These are phyloP conservation scores for Cladosporium cucumerinum DNA, from an alignment of 2,329 filamentous ascomycete species.

Conservation along the genomic window DNA sequence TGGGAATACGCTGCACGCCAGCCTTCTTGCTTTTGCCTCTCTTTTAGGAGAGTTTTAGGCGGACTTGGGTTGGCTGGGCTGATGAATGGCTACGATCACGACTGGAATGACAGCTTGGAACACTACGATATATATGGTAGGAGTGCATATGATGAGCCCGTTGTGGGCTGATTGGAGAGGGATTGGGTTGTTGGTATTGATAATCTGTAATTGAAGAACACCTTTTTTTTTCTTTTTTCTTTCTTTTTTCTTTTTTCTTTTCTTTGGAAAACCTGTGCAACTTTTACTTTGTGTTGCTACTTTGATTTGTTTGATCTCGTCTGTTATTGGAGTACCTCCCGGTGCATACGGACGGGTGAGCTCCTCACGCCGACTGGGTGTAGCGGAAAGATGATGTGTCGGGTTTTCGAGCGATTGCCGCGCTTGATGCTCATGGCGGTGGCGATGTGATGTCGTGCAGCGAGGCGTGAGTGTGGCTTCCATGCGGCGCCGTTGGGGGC, in stretches of 20 bases:
- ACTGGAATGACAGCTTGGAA: background rate
- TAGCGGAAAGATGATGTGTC: background rate
- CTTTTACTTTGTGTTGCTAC: background rate
- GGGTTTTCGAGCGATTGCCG: background rate
- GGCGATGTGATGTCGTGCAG: slow-evolving; percentile 1
- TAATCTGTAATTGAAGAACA: slow-evolving; percentile 15
- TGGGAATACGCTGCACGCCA: background rate
- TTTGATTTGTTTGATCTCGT: background rate
- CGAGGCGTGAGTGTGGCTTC: background rate
- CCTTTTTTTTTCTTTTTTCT: background rate
- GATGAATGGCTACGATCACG: background rate
- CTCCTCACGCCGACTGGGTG: background rate
- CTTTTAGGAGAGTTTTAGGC: no score
- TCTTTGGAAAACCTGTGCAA: background rate
- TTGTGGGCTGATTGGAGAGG: background rate
- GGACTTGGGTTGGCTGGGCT: background rate
- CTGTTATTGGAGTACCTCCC: background rate
- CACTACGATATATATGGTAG: slow-evolving; percentile 6
- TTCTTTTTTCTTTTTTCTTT: background rate
- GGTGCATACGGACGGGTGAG: background rate
- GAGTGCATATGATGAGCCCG: slow-evolving; percentile 8
- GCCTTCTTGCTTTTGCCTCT: background rate
- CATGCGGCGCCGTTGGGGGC: background rate
- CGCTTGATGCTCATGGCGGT: background rate
- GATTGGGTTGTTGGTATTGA: background rate